Evolutionary conservation across 2,329 filamentous ascomycete genomes (phyloP).

Genomic region (Pyrenochaeta sp.): DNA sequence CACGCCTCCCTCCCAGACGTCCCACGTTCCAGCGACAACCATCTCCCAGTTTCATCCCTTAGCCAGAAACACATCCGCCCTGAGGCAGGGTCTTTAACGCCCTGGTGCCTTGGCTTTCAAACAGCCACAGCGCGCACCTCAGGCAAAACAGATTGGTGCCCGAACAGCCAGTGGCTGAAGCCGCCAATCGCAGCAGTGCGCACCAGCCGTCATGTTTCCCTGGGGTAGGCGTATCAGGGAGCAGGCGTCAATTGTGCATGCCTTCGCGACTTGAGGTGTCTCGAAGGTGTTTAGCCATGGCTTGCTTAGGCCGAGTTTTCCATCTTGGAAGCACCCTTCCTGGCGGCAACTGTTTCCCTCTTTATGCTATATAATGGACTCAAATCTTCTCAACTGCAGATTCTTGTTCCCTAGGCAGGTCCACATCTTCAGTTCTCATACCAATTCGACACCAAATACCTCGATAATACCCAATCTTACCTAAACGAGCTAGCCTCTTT

Average conservation of each 20-base stretch:
- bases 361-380: constrained; percentile 44
- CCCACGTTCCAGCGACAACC: constrained; percentile 27
- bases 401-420: constrained; percentile 45
- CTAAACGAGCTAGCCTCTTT: constrained; percentile 45
- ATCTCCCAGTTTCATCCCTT: constrained; percentile 44
- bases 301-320: constrained; percentile 31
- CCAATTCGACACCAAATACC: constrained; percentile 38
- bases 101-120: constrained; percentile 29
- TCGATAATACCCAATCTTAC: constrained; percentile 17
- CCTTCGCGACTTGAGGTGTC: constrained; percentile 44
- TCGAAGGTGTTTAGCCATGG: constrained; percentile 45
- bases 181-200: constrained; percentile 35
- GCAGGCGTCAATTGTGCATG: constrained; percentile 30
- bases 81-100: constrained; percentile 15
- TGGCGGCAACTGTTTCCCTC: constrained; percentile 34
- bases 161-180: constrained; percentile 34
- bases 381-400: constrained; percentile 40
- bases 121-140: constrained; percentile 34
- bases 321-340: constrained; percentile 19
- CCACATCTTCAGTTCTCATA: constrained; percentile 42
- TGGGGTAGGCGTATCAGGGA: constrained; percentile 15
- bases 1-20: constrained; percentile 19
- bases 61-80: constrained; percentile 34
- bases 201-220: constrained; percentile 19
- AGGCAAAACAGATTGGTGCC: constrained; percentile 25